phyloP scores from a whole-genome alignment of 2,329 filamentous ascomycete genomes.

The Aspergillus felis region DNA sequence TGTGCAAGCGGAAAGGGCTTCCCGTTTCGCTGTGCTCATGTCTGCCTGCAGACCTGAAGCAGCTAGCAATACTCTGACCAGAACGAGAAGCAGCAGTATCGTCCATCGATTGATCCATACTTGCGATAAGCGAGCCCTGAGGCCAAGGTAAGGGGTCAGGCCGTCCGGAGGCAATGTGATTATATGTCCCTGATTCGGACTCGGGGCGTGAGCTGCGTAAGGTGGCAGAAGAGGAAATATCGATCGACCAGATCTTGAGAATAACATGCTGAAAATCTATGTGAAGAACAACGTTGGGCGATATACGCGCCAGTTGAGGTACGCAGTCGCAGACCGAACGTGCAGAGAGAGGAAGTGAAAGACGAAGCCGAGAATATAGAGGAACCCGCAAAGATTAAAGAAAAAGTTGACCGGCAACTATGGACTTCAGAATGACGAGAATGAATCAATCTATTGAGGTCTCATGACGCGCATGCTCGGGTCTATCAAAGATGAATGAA shows the following conservation, averaged over 20 bases:
- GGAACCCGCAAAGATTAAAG: not conserved
- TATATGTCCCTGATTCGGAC: slow-evolving; percentile 51
- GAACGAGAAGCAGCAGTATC: slow-evolving; percentile 77
- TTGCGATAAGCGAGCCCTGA: slow-evolving; percentile 85
- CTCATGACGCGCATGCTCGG: slow-evolving; percentile 12
- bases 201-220: slow-evolving; percentile 42
- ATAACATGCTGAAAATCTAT: slow-evolving; percentile 24
- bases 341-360: not conserved
- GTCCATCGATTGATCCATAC: slow-evolving; percentile 99
- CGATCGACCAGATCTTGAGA: slow-evolving; percentile 28
- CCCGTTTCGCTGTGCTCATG: slow-evolving; percentile 68
- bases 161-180: slow-evolving; percentile 62
- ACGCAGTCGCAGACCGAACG: not conserved
- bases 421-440: not conserved
- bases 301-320: not conserved
- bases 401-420: slow-evolving; percentile 17
- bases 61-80: slow-evolving; percentile 75
- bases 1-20: slow-evolving; percentile 85
- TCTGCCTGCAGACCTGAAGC: slow-evolving; percentile 68
- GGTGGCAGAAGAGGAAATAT: slow-evolving; percentile 39
- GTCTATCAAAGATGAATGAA: slow-evolving; percentile 13
- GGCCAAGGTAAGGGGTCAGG: slow-evolving; percentile 86
- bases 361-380: not conserved
- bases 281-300: not conserved
- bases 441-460: slow-evolving; percentile 10